Base-by-base conservation (phyloP, 371 early-diverging fungal species). In the Syncephalastrum racemosum region DNA sequence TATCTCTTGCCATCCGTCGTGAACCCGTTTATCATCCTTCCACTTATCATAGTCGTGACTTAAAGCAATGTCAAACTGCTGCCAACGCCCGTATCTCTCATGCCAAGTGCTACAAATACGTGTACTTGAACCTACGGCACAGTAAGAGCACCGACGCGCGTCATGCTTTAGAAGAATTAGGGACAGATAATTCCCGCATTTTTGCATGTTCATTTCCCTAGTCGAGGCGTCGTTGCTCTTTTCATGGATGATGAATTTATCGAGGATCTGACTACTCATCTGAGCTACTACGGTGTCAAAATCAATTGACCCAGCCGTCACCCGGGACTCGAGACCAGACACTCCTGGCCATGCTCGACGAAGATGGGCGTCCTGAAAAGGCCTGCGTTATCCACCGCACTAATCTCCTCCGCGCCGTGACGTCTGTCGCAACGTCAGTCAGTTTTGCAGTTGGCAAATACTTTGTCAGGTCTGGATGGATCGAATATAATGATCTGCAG, bases 161-260 rank as follows among this genome's bases (percentile, higher is more conserved):
- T 10, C 5, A n/a, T 4, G 20, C 22, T 20, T 23, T 54, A 8
- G 43, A 44, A 1, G n/a, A 54, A 44, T 20, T 54, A 4, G 43
- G 43, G 16, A 20, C 44, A 1, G 10, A 41, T 24, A 54, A 55
- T 8, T n/a, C 8, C 20, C 0, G 47, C 0, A 27, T 46, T 1
- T 18, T 56, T 10, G 56, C n/a, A 56, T 24, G n/a, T 56, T 12
- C 56, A 55, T 14, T 55, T 42, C 36, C 48, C 56, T n/a, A 23
- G 22, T 36, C 42, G 39, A 24, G 20, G 44, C 20, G 46, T 55
- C 1, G 39, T 55, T 8, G 56, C 46, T 7, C 16, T 55, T 7
- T 40, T 55, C 10, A 46, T 55, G 5, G 46, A 55, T 22, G 47
- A 55, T 20, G 56, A 55, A n/a, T 46, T 43, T 23, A 12, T 4